A percentile compares a stretch with the other conserved stretches of the same genome.
Evolutionary conservation across 345 rosid species (phyloP).

Genomic region (Cardamine chenopodiifolia): DNA sequence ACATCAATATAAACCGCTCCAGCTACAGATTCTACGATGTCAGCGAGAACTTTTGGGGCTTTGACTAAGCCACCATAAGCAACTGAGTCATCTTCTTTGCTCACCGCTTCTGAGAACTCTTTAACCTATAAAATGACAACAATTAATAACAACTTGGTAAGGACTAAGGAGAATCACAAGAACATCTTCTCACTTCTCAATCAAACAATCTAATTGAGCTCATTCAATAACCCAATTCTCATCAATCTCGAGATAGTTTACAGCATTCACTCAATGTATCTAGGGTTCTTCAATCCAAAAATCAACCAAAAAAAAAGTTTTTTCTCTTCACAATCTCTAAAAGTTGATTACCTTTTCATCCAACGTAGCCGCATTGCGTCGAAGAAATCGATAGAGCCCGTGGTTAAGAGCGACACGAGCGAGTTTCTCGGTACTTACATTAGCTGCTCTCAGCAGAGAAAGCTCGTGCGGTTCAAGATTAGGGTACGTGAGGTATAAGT

Average conservation of each 20-base stretch:
- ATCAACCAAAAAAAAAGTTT: not conserved
- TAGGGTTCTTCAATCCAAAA: slow-evolving; percentile 3
- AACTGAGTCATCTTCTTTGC: slow-evolving; percentile 52
- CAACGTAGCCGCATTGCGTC: slow-evolving; percentile 50
- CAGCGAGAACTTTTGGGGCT: slow-evolving; percentile 87
- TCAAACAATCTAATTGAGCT: not conserved
- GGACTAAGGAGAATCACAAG: not conserved
- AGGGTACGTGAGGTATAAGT: slow-evolving; percentile 59
- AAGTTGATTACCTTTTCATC: slow-evolving; percentile 52
- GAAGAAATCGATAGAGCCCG: slow-evolving; percentile 49
- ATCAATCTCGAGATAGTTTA: not conserved
- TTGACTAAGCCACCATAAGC: slow-evolving; percentile 64
- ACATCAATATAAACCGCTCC: slow-evolving; percentile 74
- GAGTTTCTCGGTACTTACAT: slow-evolving; percentile 76
- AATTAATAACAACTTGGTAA: not conserved
- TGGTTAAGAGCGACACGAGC: slow-evolving; percentile 72
- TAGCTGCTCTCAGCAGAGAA: slow-evolving; percentile 64
- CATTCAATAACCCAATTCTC: not conserved
- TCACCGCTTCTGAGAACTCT: slow-evolving; percentile 60
- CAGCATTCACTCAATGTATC: not conserved
- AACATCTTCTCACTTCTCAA: not conserved
- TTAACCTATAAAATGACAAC: slow-evolving; percentile 45
- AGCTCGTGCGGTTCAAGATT: slow-evolving; percentile 55
- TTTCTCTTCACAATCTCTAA: not conserved
- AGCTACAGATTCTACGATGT: slow-evolving; percentile 71